Percentiles rank a stretch among this genome's conserved stretches.
phyloP scores from a whole-genome alignment of 352 stramenopile species.

The Phytophthora cactorum region DNA sequence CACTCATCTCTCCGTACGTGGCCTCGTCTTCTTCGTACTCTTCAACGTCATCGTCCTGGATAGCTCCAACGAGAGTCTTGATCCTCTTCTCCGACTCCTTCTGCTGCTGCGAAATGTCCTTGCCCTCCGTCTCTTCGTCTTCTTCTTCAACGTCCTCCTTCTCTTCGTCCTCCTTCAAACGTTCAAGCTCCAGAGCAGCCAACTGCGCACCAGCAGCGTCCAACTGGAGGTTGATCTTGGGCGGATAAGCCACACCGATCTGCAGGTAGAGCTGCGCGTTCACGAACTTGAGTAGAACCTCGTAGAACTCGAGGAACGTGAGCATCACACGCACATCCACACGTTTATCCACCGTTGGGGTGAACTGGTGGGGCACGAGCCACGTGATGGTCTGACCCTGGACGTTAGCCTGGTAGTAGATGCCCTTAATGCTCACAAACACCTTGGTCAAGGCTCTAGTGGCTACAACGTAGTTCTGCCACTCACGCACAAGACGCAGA shows the following conservation, averaged over 20 bases:
- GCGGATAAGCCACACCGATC: slow-evolving; percentile 94
- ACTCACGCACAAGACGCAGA: slow-evolving; percentile 93
- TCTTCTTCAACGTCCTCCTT: slow-evolving; percentile 33
- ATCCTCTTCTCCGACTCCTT: slow-evolving; percentile 91
- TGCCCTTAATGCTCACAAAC: slow-evolving; percentile 99
- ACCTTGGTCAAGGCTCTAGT: slow-evolving; percentile 95
- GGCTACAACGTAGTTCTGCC: slow-evolving; percentile 96
- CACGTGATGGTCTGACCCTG: slow-evolving; percentile 96
- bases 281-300: slow-evolving; percentile 98
- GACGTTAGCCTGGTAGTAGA: slow-evolving; percentile 98
- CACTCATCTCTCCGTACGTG: slow-evolving; percentile 88
- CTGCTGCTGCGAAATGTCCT: slow-evolving; percentile 73
- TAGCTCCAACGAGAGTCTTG: slow-evolving; percentile 62
- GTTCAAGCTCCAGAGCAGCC: slow-evolving; percentile 70
- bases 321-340: slow-evolving; percentile 99
- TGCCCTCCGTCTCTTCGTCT: slow-evolving; percentile 42
- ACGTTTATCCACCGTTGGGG: slow-evolving; percentile 95
- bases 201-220: slow-evolving; percentile 80
- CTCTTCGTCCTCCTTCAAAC: slow-evolving; percentile 47
- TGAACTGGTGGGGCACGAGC: slow-evolving; percentile 99
- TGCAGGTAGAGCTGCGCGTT: slow-evolving; percentile 98
- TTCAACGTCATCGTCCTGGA: slow-evolving; percentile 48
- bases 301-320: slow-evolving; percentile 99
- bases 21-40: slow-evolving; percentile 82
- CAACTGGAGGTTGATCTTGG: slow-evolving; percentile 89